phyloP scores from a whole-genome alignment of 202 grass and related monocot genomes.

The Bolboschoenoplectus hybrid region DNA sequence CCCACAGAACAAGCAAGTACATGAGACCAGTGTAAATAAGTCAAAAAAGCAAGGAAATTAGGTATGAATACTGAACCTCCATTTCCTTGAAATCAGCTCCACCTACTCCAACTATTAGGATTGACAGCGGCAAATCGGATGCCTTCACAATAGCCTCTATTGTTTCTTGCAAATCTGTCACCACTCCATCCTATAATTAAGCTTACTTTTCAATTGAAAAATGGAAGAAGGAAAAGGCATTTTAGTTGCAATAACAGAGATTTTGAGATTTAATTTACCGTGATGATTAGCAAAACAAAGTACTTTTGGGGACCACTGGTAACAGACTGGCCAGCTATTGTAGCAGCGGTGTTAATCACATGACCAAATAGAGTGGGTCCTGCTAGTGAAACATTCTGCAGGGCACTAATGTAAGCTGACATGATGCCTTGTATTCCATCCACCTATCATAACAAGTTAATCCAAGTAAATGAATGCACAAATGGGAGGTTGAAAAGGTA shows the following conservation, averaged over 20 bases:
- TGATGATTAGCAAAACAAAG: slow-evolving; percentile 88
- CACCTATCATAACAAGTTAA: slow-evolving; percentile 54
- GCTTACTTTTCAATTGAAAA: slow-evolving; percentile 42
- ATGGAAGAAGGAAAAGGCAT: slow-evolving; percentile 33
- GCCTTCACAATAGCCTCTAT: slow-evolving; percentile 82
- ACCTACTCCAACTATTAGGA: slow-evolving; percentile 87
- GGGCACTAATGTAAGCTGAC: slow-evolving; percentile 95
- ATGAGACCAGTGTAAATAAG: slow-evolving; percentile 23
- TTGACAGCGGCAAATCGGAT: slow-evolving; percentile 93
- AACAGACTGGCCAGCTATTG: slow-evolving; percentile 85
- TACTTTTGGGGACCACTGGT: slow-evolving; percentile 69
- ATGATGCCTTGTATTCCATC: slow-evolving; percentile 99
- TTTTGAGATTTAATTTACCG: slow-evolving; percentile 54
- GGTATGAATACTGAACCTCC: slow-evolving; percentile 59
- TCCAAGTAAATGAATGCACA: slow-evolving; percentile 12
- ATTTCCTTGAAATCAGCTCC: slow-evolving; percentile 97
- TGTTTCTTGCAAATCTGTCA: slow-evolving; percentile 96
- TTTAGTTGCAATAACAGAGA: slow-evolving; percentile 28
- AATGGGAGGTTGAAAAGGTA: slow-evolving; percentile 34
- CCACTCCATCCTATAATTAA: slow-evolving; percentile 79
- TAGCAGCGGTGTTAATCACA: slow-evolving; percentile 76
- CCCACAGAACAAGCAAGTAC: slow-evolving; percentile 9
- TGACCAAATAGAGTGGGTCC: slow-evolving; percentile 95
- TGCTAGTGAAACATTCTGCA: slow-evolving; percentile 92
- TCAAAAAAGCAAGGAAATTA: background rate